Evolutionary conservation across 495 filamentous ascomycete species (phyloP).

Genomic region (Penicillium arizonense): DNA sequence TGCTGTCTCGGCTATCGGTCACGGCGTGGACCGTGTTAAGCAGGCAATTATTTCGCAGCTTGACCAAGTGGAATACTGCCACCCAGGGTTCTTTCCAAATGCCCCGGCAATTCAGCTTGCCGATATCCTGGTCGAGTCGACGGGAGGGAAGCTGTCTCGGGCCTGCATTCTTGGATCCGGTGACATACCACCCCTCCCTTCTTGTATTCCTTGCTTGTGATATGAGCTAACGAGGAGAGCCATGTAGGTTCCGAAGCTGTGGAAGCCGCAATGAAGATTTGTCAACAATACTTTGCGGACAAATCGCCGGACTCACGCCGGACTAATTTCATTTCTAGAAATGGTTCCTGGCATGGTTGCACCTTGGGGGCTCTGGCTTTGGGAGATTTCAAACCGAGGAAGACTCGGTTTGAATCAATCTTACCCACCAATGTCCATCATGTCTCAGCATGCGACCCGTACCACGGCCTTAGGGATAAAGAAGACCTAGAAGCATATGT

Average conservation of each 20-base stretch:
- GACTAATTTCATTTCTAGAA: slow-evolving; percentile 53
- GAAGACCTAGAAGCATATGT: background rate
- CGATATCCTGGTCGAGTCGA: slow-evolving; percentile 16
- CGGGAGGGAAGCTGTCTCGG: slow-evolving; percentile 25
- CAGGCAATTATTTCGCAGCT: slow-evolving; percentile 38
- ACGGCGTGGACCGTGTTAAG: slow-evolving; percentile 27
- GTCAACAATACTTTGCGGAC: slow-evolving; percentile 36
- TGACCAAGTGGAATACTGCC: slow-evolving; percentile 33
- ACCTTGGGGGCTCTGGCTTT: slow-evolving; percentile 59
- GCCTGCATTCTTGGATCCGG: slow-evolving; percentile 26
- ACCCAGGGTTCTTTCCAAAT: slow-evolving; percentile 38
- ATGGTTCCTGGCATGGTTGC: slow-evolving; percentile 61
- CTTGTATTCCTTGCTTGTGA: background rate
- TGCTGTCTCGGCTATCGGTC: slow-evolving; percentile 30
- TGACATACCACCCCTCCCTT: slow-evolving; percentile 20
- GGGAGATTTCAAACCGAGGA: slow-evolving; percentile 51
- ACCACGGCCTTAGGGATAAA: background rate
- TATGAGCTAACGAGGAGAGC: background rate
- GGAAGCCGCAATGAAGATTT: slow-evolving; percentile 55
- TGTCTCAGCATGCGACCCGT: background rate
- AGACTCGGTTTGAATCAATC: background rate
- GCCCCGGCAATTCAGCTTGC: slow-evolving; percentile 28
- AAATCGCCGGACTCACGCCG: slow-evolving; percentile 22
- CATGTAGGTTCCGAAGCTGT: slow-evolving; percentile 47
- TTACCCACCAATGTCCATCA: background rate